A percentile compares a stretch with the other conserved stretches of the same genome.
These are phyloP conservation scores for Circinella minor DNA, from an alignment of 371 early-diverging fungal genomes.

Conservation along the genomic window DNA sequence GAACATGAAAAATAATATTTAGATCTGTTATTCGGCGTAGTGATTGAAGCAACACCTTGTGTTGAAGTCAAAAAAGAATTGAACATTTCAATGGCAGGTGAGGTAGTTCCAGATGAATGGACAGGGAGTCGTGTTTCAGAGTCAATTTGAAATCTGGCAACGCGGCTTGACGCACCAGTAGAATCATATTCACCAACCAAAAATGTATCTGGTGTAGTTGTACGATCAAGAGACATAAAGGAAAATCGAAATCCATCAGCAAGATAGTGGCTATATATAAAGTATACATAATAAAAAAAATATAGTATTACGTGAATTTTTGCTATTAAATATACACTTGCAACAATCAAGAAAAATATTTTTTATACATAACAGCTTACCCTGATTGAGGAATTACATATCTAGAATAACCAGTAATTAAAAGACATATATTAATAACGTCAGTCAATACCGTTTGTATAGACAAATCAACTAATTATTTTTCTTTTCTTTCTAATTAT, in stretches of 20 bases:
- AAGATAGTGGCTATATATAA: conserved; percentile 5
- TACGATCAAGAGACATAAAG: conserved; percentile 17
- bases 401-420: background rate
- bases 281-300: too few relatives aligned
- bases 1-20: conserved; percentile 14
- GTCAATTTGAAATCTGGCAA: conserved; percentile 18
- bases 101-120: conserved; percentile 10
- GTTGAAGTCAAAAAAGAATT: conserved; percentile 7
- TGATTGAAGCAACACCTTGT: conserved; percentile 7
- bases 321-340: too few relatives aligned
- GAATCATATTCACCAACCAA: conserved; percentile 14
- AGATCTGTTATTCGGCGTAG: background rate
- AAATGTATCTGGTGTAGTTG: conserved; percentile 14
- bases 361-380: background rate
- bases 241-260: conserved; percentile 17
- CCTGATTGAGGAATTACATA: conserved; percentile 13
- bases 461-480: too few relatives aligned
- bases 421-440: too few relatives aligned
- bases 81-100: conserved; percentile 9
- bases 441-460: too few relatives aligned
- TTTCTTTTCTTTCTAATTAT: too few relatives aligned
- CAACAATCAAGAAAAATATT: too few relatives aligned
- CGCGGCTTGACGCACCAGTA: conserved; percentile 2
- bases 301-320: too few relatives aligned
- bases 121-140: conserved; percentile 4